Conservation (phyloP, 1,284 basidiomycete species). For the Pascua sp. region DNA sequence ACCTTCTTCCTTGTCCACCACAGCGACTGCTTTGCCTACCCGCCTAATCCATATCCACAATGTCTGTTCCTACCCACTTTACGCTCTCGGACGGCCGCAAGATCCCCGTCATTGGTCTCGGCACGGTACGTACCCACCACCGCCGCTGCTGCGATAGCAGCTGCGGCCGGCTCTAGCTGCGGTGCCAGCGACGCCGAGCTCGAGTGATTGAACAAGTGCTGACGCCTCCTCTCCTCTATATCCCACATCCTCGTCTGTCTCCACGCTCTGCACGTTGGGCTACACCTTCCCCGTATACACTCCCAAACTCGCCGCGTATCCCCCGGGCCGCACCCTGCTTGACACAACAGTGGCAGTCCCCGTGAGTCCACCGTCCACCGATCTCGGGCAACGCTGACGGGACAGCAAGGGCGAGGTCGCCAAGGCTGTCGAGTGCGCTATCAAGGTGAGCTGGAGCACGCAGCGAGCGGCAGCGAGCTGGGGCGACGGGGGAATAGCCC, state of each 20-base stretch:
- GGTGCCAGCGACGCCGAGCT: neutral
- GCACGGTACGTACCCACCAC: conserved; percentile 48
- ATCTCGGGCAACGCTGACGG: too few species aligned
- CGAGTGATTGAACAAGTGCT: neutral
- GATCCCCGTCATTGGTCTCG: conserved; percentile 52
- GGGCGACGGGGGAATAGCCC: neutral
- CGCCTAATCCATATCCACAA: neutral
- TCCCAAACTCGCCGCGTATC: conserved; percentile 6
- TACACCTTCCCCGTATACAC: neutral
- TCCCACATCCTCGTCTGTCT: neutral
- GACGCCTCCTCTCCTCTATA: neutral
- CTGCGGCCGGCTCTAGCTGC: neutral
- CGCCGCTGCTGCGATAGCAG: neutral
- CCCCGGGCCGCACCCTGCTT: too few species aligned
- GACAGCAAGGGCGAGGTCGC: conserved; percentile 44
- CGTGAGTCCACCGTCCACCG: neutral
- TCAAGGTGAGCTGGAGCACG: conserved; percentile 32
- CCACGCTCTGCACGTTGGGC: neutral
- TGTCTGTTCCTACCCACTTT: conserved; percentile 28
- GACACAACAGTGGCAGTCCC: conserved; percentile 45
- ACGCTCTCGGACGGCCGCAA: conserved; percentile 46
- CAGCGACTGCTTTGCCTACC: too few species aligned
- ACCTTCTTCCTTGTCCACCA: too few species aligned
- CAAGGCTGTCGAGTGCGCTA: conserved; percentile 47
- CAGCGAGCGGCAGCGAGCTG: neutral